Evolutionary conservation across 345 rosid species (phyloP).

Genomic region (Laguncularia racemosa): DNA sequence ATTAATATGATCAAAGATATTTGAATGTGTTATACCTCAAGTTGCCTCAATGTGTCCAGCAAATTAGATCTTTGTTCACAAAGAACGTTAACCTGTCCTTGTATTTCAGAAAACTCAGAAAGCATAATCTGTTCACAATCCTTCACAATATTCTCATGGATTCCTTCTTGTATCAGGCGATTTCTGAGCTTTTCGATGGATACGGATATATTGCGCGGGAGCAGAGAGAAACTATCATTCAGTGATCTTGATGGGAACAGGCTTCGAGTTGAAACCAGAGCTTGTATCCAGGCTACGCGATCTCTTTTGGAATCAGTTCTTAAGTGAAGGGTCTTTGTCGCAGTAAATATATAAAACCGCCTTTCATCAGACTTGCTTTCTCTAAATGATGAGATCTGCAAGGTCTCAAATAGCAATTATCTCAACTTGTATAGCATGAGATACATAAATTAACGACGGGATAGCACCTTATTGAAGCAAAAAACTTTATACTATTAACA

Average conservation of each 20-base stretch:
- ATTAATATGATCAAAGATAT: background rate
- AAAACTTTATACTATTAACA: no score
- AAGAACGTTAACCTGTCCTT: slow-evolving; percentile 57
- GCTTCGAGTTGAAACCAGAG: slow-evolving; percentile 63
- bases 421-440: slow-evolving; percentile 4
- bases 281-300: slow-evolving; percentile 90
- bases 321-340: slow-evolving; percentile 93
- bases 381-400: slow-evolving; percentile 91
- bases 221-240: slow-evolving; percentile 45
- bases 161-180: slow-evolving; percentile 59
- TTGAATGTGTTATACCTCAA: slow-evolving; percentile 52
- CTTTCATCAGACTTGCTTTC: slow-evolving; percentile 95
- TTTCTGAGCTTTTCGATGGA: slow-evolving; percentile 76
- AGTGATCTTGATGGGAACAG: slow-evolving; percentile 56
- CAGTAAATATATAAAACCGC: slow-evolving; percentile 89
- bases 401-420: slow-evolving; percentile 12
- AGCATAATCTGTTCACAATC: slow-evolving; percentile 91
- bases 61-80: slow-evolving; percentile 75
- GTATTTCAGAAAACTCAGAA: slow-evolving; percentile 73
- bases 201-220: slow-evolving; percentile 51
- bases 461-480: no score
- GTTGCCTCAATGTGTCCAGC: slow-evolving; percentile 73
- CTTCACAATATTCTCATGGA: slow-evolving; percentile 57
- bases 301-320: slow-evolving; percentile 77
- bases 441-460: background rate